These are phyloP conservation scores for Tulasnella sp. DNA, from an alignment of 768 basidiomycete species.

Conservation along the genomic window DNA sequence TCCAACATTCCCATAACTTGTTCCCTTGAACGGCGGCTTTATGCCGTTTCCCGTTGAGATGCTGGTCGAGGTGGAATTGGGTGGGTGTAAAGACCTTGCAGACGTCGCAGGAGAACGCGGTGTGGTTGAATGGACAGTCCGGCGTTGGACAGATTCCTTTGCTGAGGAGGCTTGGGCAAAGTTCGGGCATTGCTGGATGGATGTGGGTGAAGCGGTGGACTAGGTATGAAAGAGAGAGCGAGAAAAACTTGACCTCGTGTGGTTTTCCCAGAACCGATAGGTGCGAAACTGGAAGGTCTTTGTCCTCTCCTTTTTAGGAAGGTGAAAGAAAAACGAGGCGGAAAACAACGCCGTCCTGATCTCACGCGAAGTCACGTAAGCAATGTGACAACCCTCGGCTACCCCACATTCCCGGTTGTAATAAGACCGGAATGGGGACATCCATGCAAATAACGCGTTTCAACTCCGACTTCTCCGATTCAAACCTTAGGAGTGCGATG, in stretches of 20 bases:
- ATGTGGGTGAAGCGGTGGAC: background rate
- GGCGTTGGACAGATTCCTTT: constrained; percentile 14
- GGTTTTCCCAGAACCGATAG: background rate
- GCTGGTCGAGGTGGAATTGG: constrained; percentile 16
- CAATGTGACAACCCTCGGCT: background rate
- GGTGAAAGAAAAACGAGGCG: background rate
- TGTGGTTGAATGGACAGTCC: constrained; percentile 18
- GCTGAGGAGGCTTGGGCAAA: constrained; percentile 20
- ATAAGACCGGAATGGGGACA: too few relatives aligned
- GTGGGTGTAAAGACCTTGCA: constrained; percentile 2
- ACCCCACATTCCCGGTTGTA: background rate
- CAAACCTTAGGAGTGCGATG: background rate
- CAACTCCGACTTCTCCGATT: background rate
- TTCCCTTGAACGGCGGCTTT: background rate
- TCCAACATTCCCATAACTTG: constrained; percentile 2
- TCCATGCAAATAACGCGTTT: background rate
- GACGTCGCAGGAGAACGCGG: constrained; percentile 15
- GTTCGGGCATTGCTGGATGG: background rate
- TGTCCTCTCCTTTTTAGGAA: background rate
- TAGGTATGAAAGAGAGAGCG: background rate
- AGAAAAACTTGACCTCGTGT: background rate
- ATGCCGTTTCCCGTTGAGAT: constrained; percentile 18
- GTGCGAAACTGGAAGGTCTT: background rate
- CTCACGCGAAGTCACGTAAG: background rate
- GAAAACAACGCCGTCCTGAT: background rate